These are phyloP conservation scores for Yamadazyma atmosphaerica DNA, from an alignment of 1,139 yeast genomes.

Conservation along the genomic window DNA sequence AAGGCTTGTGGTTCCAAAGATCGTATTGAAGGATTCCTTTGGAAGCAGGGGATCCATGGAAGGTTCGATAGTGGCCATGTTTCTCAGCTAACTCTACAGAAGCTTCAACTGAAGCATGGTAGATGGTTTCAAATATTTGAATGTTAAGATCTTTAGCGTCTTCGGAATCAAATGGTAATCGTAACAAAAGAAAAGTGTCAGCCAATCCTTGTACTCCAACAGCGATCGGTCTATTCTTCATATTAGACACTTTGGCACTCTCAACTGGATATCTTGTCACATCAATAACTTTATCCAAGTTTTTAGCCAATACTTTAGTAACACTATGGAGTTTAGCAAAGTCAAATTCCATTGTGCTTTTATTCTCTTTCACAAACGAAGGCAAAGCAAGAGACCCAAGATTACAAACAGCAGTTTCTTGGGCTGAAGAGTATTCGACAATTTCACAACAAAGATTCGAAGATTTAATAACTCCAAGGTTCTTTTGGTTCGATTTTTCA, in stretches of 20 bases:
- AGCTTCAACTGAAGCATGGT: conserved; percentile 82
- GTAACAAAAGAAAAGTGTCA: conserved; percentile 73
- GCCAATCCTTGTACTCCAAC: conserved; percentile 91
- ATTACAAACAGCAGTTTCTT: conserved; percentile 60
- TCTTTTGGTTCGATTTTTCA: conserved; percentile 52
- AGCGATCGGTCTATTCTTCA: conserved; percentile 83
- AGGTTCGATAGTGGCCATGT: conserved; percentile 68
- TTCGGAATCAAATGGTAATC: conserved; percentile 77
- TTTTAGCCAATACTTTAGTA: conserved; percentile 71
- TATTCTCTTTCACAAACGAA: conserved; percentile 31
- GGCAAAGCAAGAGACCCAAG: conserved; percentile 56
- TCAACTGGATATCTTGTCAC: conserved; percentile 76
- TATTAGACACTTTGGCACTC: conserved; percentile 67
- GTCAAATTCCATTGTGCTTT: conserved; percentile 55
- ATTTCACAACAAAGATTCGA: conserved; percentile 62
- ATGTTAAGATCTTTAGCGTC: conserved; percentile 71
- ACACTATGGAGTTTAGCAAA: conserved; percentile 70
- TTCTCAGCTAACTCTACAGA: conserved; percentile 70
- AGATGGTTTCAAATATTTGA: conserved; percentile 86
- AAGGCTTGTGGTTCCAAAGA: conserved; percentile 75
- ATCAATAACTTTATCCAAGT: conserved; percentile 77
- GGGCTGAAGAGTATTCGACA: conserved; percentile 53
- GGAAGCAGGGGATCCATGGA: conserved; percentile 81
- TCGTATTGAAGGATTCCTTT: conserved; percentile 77
- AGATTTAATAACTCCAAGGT: conserved; percentile 55